Evolutionary conservation across 2,329 filamentous ascomycete genomes (phyloP), one percentile per base, ranked within the genome.

Genomic region (Pseudopyricularia javanii): DNA sequence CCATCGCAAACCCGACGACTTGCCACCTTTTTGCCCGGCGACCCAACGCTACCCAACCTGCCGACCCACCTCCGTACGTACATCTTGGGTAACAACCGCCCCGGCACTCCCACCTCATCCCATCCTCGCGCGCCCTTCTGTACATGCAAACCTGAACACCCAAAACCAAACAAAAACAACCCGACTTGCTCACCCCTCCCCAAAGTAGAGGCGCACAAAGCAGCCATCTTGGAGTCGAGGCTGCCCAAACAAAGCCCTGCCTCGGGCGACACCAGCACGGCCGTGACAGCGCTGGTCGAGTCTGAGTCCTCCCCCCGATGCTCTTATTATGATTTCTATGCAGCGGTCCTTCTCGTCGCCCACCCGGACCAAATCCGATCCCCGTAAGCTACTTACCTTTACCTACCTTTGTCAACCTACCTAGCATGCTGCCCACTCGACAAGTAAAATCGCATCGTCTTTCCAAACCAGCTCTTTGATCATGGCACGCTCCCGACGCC

Each of bases 331-430:
- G 75, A 76, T 78, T 65, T 75, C 77, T 68, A 79, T 80, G 77
- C 76, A 81, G 69, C 75, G 75, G 61, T 80, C 78, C 58, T 70
- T 77, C 57, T 83, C 81, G 59, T 82, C 80, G 66, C 76, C 79
- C 61, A 78, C 79, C 68, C 74, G 74, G 69, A 71, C 74, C 59
- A 72, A 74, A 62, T 71, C 76, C 59, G 75, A 77, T 67, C 70
- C 75, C 62, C 74, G 80, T 84, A 82, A 66, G 81, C 83, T 50
- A 33, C 48, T n/a, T n/a, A n/a, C n/a, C n/a, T n/a, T n/a, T n/a
- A n/a, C n/a, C n/a, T n/a, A n/a, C n/a, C n/a, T n/a, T n/a, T n/a
- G n/a, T 33, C 17, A 20, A 30, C 28, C 11, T 20, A n/a, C 4
- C 12, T 43, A 43, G 37, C 17, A 43, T 43, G 37, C 37, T 20